phyloP scores from a whole-genome alignment of 2,329 filamentous ascomycete genomes.

The Colletotrichum cuscutae region DNA sequence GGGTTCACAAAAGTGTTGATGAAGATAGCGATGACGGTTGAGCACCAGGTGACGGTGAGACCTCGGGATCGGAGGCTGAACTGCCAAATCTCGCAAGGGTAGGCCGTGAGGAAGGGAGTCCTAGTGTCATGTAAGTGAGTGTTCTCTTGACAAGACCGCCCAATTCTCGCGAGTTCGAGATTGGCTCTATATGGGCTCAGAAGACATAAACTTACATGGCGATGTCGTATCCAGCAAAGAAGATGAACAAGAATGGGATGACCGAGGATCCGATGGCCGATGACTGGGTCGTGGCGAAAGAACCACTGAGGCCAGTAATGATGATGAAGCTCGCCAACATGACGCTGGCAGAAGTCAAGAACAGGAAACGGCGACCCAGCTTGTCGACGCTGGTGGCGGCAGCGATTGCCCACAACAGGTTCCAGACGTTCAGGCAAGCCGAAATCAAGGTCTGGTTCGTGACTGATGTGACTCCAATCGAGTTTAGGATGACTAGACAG shows the following conservation, averaged over 20 bases:
- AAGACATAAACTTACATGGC: slow-evolving; percentile 22
- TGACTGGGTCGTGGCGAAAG: slow-evolving; percentile 36
- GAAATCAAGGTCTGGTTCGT: slow-evolving; percentile 50
- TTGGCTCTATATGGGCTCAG: rapidly evolving
- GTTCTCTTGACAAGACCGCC: neutral
- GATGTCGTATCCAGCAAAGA: slow-evolving; percentile 43
- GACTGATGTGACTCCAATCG: slow-evolving; percentile 43
- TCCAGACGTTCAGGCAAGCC: slow-evolving; percentile 32
- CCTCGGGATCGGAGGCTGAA: slow-evolving; percentile 23
- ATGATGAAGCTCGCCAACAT: slow-evolving; percentile 30
- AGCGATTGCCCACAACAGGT: slow-evolving; percentile 28
- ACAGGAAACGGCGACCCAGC: slow-evolving; percentile 28
- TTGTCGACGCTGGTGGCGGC: slow-evolving; percentile 31
- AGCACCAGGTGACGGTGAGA: slow-evolving; percentile 26
- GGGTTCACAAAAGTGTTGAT: slow-evolving; percentile 53
- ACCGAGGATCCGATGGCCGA: slow-evolving; percentile 41
- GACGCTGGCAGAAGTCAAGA: slow-evolving; percentile 24
- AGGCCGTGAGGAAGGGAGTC: slow-evolving; percentile 25
- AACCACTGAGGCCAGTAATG: slow-evolving; percentile 29
- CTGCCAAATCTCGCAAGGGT: slow-evolving; percentile 32
- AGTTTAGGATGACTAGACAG: slow-evolving; percentile 36
- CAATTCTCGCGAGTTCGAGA: neutral
- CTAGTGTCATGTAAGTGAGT: neutral
- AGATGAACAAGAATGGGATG: slow-evolving; percentile 52
- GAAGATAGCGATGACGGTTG: slow-evolving; percentile 23